Conservation (phyloP, 1,284 basidiomycete genomes). For the Pseudomicrostroma phylloplanum region DNA sequence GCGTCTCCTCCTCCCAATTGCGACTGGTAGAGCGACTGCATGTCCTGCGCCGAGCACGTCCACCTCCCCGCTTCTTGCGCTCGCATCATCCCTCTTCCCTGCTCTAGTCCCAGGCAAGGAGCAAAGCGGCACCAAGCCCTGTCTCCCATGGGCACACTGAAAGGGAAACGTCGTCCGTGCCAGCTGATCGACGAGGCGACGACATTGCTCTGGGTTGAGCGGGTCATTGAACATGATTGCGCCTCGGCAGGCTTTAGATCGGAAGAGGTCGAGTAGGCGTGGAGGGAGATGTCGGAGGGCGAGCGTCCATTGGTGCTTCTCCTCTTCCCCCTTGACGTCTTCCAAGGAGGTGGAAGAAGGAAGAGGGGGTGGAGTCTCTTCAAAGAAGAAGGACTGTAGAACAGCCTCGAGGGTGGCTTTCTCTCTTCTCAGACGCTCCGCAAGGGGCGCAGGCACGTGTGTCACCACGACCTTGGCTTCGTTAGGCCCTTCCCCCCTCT, state of each 20-base stretch:
- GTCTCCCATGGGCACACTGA: conserved; percentile 81
- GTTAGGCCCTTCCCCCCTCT: neutral
- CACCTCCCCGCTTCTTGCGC: too few relatives aligned
- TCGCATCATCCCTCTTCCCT: too few relatives aligned
- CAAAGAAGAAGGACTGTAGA: neutral
- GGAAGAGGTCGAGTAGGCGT: neutral
- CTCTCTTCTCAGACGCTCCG: neutral
- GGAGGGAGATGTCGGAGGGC: neutral
- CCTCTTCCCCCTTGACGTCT: neutral
- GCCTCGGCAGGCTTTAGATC: neutral
- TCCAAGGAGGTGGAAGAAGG: neutral
- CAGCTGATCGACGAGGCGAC: conserved; percentile 63
- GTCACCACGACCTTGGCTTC: conserved; percentile 1
- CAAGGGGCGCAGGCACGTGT: neutral
- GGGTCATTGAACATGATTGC: conserved; percentile 73
- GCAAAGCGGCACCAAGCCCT: neutral
- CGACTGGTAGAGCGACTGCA: too few relatives aligned
- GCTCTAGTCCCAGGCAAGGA: too few relatives aligned
- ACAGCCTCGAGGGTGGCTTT: neutral
- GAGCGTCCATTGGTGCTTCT: too few relatives aligned
- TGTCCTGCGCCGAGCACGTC: too few relatives aligned
- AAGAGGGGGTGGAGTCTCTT: too few relatives aligned
- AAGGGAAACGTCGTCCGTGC: conserved; percentile 73
- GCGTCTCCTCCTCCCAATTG: too few relatives aligned
- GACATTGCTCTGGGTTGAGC: conserved; percentile 65